phyloP scores from a whole-genome alignment of 164 flowering plant species.

The Umbilicus rupestris region DNA sequence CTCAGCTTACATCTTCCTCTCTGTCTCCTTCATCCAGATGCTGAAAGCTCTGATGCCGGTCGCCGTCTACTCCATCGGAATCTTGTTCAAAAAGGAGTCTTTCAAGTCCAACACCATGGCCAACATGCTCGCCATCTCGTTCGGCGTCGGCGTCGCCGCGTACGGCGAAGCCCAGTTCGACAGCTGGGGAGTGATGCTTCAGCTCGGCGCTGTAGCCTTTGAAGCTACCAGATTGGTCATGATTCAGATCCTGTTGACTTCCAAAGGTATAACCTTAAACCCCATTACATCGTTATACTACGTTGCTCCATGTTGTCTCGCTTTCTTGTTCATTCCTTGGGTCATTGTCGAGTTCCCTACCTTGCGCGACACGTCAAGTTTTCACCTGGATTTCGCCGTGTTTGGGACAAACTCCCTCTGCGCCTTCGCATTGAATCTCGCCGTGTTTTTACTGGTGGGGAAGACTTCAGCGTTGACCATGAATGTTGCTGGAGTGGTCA shows the following conservation, averaged over 20 bases:
- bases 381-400: conserved; percentile 16
- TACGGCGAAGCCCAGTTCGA: conserved; percentile 25
- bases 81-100: conserved; percentile 18
- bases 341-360: conserved; percentile 17
- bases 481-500: conserved; percentile 21
- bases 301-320: conserved; percentile 24
- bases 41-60: conserved; percentile 28
- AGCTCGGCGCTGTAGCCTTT: conserved; percentile 19
- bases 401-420: conserved; percentile 23
- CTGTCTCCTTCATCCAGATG: conserved; percentile 29
- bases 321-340: conserved; percentile 23
- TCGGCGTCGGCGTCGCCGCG: conserved; percentile 26
- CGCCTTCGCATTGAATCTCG: conserved; percentile 25
- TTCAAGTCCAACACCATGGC: conserved; percentile 17
- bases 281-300: conserved; percentile 27
- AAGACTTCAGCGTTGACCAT: conserved; percentile 24
- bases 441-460: conserved; percentile 24
- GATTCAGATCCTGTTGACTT: conserved; percentile 24
- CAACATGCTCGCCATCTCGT: conserved; percentile 22
- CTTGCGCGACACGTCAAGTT: conserved; percentile 19
- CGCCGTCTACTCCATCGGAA: conserved; percentile 23
- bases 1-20: conserved; percentile 24
- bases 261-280: conserved; percentile 21
- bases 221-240: conserved; percentile 25
- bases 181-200: conserved; percentile 18